Base-by-base conservation (phyloP, 805 yeast species). In the Komagataella ulmi region DNA sequence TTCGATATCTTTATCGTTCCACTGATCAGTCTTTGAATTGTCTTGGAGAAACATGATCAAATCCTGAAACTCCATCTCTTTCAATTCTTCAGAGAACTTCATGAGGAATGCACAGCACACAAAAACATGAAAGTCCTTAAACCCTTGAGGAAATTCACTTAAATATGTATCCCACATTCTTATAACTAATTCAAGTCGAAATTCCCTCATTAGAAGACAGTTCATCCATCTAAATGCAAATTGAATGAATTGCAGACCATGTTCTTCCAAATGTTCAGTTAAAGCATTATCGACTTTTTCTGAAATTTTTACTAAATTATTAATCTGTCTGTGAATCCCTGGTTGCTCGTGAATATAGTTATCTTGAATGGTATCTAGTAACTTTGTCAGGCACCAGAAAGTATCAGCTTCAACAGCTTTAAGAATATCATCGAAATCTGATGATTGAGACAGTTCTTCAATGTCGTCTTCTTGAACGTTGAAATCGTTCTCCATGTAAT, bases 181-280 rank as follows among this genome's bases (percentile, higher is more conserved):
- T 19, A 90, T 81, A 4, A 90, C 85, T 54, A 88, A 77, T 30
- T 72, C 71, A 60, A 93, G 80, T 46, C 83, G 80, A 47, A 93
- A 74, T 60, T 93, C 99, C 57, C 99, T 79, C 99, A 93, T 93
- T 49, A 93, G 70, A 60, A 93, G 71, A 70, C 99, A 93, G 67
- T 93, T 93, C 98, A 93, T 93, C 99, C 99, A 93, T 58, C 99
- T 75, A 70, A 93, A 93, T 18, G 97, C 80, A 66, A 93, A 93
- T 66, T 93, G 99, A 56, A 93, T 80, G 61, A 93, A 93, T 65
- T 93, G 96, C n/a, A 93, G 80, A 49, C 86, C 86, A 63, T 93
- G 97, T 1, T 65, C 61, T 54, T 82, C 81, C 56, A 93, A 77
- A 68, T 93, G 98, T 44, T 72, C 72, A 45, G 82, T 81, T 40